Evolutionary conservation across 495 filamentous ascomycete species (phyloP).

Genomic region (Podospora australis): DNA sequence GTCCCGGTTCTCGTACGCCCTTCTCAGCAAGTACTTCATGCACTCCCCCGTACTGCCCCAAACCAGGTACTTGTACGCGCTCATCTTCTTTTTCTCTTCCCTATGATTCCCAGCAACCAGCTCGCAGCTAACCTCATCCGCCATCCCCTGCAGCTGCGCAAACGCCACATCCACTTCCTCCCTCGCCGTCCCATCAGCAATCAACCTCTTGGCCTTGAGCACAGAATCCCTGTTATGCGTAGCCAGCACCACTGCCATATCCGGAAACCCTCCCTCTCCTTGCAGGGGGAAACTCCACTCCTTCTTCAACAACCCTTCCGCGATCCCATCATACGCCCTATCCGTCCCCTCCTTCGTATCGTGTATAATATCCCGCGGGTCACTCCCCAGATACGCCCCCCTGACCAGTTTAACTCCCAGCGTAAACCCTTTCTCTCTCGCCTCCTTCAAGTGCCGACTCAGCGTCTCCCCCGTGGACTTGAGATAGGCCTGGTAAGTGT

Average conservation of each 20-base stretch:
- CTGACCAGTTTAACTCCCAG: constrained; percentile 89
- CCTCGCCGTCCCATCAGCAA: constrained; percentile 29
- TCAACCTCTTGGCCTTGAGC: constrained; percentile 52
- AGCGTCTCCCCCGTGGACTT: constrained; percentile 62
- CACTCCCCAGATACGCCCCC: constrained; percentile 79
- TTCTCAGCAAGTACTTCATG: constrained; percentile 80
- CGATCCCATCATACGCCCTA: constrained; percentile 33
- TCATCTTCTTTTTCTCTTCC: constrained; percentile 29
- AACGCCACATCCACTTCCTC: constrained; percentile 58
- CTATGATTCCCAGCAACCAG: constrained; percentile 46
- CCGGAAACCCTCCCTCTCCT: constrained; percentile 48
- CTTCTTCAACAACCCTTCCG: constrained; percentile 30
- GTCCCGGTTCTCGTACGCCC: constrained; percentile 89
- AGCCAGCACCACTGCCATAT: constrained; percentile 69
- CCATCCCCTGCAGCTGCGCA: constrained; percentile 94
- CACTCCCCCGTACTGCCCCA: constrained; percentile 92
- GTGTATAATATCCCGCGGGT: constrained; percentile 73
- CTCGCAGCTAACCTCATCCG: constrained; percentile 85
- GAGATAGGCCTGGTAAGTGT: constrained; percentile 77
- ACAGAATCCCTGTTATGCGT: constrained; percentile 90
- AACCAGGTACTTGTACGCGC: constrained; percentile 81
- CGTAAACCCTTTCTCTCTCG: constrained; percentile 62
- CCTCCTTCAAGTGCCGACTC: constrained; percentile 57
- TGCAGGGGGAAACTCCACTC: constrained; percentile 46
- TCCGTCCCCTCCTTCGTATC: constrained; percentile 75